Evolutionary conservation across 2,329 filamentous ascomycete genomes (phyloP).

Genomic region (Stagonosporopsis chrysanthemi): DNA sequence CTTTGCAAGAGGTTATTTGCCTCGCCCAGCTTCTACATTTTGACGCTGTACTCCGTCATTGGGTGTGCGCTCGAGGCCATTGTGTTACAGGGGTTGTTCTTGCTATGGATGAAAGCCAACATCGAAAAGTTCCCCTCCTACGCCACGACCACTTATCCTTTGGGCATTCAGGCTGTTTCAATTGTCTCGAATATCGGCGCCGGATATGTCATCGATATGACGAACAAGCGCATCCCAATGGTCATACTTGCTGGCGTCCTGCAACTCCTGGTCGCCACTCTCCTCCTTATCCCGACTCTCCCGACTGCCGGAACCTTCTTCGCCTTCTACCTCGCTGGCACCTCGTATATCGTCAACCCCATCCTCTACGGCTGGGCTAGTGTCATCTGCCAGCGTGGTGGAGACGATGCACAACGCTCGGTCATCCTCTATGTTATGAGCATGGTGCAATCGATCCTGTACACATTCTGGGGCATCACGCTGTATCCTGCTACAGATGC

Average conservation of each 20-base stretch:
- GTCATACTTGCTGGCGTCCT: slow-evolving; percentile 43
- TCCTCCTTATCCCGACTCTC: slow-evolving; percentile 46
- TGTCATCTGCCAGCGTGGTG: slow-evolving; percentile 47
- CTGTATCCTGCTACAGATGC: slow-evolving; percentile 55
- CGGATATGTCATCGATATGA: slow-evolving; percentile 50
- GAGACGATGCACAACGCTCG: slow-evolving; percentile 53
- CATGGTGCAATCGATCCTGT: slow-evolving; percentile 50
- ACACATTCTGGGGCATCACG: slow-evolving; percentile 57
- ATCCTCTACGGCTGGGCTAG: slow-evolving; percentile 53
- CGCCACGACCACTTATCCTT: slow-evolving; percentile 65
- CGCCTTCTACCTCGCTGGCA: slow-evolving; percentile 51
- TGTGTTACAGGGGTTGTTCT: slow-evolving; percentile 35
- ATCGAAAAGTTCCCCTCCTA: slow-evolving; percentile 44
- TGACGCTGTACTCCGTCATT: slow-evolving; percentile 50
- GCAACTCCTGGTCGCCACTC: slow-evolving; percentile 44
- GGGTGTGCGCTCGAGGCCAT: slow-evolving; percentile 49
- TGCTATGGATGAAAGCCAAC: slow-evolving; percentile 37
- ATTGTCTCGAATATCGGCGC: slow-evolving; percentile 58
- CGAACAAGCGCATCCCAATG: slow-evolving; percentile 47
- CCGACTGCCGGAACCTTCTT: slow-evolving; percentile 47
- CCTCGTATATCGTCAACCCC: slow-evolving; percentile 53
- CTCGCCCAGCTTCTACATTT: slow-evolving; percentile 48
- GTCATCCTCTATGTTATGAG: slow-evolving; percentile 55
- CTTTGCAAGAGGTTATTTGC: slow-evolving; percentile 32
- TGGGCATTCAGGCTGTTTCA: slow-evolving; percentile 64